Evolutionary conservation across 169 alveolate genomes (phyloP).

Genomic region (Cystoisospora suis): DNA sequence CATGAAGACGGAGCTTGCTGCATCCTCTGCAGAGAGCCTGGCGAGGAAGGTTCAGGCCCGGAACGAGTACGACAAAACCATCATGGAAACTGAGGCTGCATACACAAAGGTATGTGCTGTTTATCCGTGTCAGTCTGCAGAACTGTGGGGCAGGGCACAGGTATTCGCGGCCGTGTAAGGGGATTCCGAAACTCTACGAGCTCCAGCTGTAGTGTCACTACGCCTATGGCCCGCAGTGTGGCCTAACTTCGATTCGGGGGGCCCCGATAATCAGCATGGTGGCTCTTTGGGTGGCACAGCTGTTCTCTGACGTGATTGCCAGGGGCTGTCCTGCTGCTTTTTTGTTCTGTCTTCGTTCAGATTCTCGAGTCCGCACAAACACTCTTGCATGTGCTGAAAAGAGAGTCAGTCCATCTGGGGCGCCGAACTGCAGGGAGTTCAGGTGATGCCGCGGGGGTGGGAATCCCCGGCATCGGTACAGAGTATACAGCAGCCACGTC

Average conservation of each 20-base stretch:
- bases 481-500: not conserved
- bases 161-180: too few relatives aligned
- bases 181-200: too few relatives aligned
- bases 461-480: not conserved
- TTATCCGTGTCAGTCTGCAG: too few relatives aligned
- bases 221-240: too few relatives aligned
- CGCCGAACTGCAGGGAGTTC: not conserved
- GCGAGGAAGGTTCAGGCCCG: constrained; percentile 87
- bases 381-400: constrained; percentile 87
- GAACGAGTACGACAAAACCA: constrained; percentile 92
- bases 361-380: constrained; percentile 92
- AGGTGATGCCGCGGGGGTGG: not conserved
- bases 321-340: too few relatives aligned
- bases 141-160: too few relatives aligned
- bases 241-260: too few relatives aligned
- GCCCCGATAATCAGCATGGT: too few relatives aligned
- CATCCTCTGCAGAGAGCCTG: constrained; percentile 78
- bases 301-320: too few relatives aligned
- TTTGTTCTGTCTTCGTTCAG: constrained; percentile 45
- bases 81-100: constrained; percentile 91
- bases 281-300: too few relatives aligned
- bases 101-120: constrained; percentile 72
- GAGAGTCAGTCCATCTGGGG: constrained; percentile 82
- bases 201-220: too few relatives aligned
- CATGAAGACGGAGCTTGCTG: not conserved